Evolutionary conservation across 2,329 filamentous ascomycete genomes (phyloP).

Genomic region (Didymosphaeria variabile): DNA sequence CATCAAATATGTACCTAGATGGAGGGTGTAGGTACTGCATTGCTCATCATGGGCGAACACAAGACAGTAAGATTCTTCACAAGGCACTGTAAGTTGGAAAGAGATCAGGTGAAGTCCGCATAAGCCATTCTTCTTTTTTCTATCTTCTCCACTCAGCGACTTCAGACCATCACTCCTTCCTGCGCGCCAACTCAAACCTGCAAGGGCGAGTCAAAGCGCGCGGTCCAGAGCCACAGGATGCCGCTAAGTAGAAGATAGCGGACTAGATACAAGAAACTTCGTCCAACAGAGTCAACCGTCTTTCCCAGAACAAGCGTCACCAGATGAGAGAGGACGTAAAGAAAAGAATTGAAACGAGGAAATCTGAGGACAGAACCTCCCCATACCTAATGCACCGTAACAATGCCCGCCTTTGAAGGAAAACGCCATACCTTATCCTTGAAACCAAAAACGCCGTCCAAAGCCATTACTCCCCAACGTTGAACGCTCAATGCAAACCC

Average conservation of each 20-base stretch:
- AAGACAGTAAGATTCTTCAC: no score
- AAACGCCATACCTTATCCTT: background rate
- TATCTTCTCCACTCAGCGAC: background rate
- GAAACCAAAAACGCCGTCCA: background rate
- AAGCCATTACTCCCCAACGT: background rate
- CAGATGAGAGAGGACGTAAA: background rate
- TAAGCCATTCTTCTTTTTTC: no score
- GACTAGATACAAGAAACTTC: background rate
- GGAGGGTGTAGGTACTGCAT: no score
- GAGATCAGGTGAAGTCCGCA: no score
- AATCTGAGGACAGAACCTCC: background rate
- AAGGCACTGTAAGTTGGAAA: no score
- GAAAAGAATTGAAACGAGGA: background rate
- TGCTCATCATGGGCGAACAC: no score
- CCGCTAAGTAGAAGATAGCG: background rate
- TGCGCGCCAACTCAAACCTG: constrained; percentile 5
- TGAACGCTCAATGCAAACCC: background rate
- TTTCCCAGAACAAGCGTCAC: background rate
- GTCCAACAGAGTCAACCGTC: background rate
- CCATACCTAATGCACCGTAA: constrained; percentile 7
- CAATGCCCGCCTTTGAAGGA: background rate
- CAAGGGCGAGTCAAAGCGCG: constrained; percentile 30
- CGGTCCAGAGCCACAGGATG: constrained; percentile 15
- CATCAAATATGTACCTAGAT: no score
- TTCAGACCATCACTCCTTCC: background rate